phyloP scores from a whole-genome alignment of 495 filamentous ascomycete species.

The Polyplosphaeria fusca region DNA sequence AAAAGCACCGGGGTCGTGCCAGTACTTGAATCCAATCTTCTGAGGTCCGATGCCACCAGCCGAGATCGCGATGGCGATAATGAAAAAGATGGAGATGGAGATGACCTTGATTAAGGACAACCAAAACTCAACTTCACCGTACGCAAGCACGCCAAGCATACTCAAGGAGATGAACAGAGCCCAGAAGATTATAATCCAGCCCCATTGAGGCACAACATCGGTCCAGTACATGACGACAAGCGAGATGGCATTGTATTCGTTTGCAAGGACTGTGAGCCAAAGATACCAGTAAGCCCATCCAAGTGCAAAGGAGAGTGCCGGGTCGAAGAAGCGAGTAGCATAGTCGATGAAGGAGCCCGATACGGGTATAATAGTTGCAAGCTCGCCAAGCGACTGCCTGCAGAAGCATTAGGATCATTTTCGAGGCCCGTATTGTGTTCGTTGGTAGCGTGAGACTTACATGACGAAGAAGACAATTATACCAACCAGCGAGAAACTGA shows the following conservation, averaged over 20 bases:
- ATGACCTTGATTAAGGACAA: constrained; percentile 46
- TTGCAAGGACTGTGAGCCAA: constrained; percentile 48
- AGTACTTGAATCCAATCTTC: constrained; percentile 64
- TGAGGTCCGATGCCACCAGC: constrained; percentile 15
- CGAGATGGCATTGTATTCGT: constrained; percentile 49
- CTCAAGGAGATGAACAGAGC: constrained; percentile 45
- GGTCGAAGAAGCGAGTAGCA: constrained; percentile 55
- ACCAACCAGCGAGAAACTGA: constrained; percentile 60
- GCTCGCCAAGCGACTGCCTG: constrained; percentile 55
- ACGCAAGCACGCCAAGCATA: constrained; percentile 46
- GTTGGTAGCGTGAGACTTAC: background rate
- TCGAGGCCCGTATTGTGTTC: background rate
- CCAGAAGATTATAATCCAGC: constrained; percentile 67
- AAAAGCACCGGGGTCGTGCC: constrained; percentile 68
- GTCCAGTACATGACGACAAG: constrained; percentile 41
- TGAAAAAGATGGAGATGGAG: constrained; percentile 35
- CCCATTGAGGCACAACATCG: constrained; percentile 48
- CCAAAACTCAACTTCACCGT: constrained; percentile 52
- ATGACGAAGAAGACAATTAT: constrained; percentile 65
- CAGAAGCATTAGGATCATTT: background rate
- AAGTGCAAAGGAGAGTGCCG: constrained; percentile 51
- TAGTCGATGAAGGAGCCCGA: constrained; percentile 57
- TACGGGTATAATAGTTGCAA: constrained; percentile 55
- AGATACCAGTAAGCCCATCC: constrained; percentile 60
- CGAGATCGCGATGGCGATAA: constrained; percentile 24